Percentiles rank a stretch among this genome's conserved stretches.
These are phyloP conservation scores for Phoma sp. DNA, from an alignment of 2,329 filamentous ascomycete species.

Conservation along the genomic window DNA sequence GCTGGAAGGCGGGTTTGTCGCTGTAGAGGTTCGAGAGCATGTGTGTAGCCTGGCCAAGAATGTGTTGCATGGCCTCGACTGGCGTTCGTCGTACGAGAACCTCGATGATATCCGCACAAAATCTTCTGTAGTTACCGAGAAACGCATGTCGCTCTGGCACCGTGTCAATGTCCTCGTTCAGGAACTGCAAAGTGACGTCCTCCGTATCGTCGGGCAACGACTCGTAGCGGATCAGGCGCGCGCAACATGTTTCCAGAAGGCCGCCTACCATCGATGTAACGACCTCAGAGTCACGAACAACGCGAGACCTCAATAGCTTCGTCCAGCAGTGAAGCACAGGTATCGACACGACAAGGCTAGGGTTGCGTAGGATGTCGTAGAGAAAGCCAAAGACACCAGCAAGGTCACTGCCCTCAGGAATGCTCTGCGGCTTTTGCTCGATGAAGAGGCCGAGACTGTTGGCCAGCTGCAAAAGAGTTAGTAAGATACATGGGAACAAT, in stretches of 20 bases:
- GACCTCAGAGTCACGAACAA: constrained; percentile 70
- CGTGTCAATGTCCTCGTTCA: constrained; percentile 94
- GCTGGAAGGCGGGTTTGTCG: constrained; percentile 68
- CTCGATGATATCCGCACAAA: constrained; percentile 87
- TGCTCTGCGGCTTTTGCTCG: constrained; percentile 73
- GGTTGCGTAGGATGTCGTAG: constrained; percentile 77
- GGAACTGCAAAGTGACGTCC: constrained; percentile 78
- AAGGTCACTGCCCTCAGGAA: constrained; percentile 71
- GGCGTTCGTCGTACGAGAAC: constrained; percentile 81
- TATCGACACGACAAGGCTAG: constrained; percentile 91
- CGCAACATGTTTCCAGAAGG: constrained; percentile 81
- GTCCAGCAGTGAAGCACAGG: constrained; percentile 91
- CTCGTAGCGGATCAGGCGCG: constrained; percentile 86
- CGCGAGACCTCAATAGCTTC: constrained; percentile 73
- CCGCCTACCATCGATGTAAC: constrained; percentile 70
- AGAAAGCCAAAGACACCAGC: constrained; percentile 80
- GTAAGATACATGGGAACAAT: constrained; percentile 17
- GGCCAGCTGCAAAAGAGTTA: constrained; percentile 66
- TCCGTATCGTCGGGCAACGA: constrained; percentile 80
- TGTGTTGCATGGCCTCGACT: constrained; percentile 84
- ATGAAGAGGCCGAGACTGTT: constrained; percentile 85
- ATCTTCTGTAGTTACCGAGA: constrained; percentile 91
- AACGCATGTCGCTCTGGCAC: constrained; percentile 93
- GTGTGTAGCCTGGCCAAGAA: constrained; percentile 78
- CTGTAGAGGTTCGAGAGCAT: constrained; percentile 78